Base-by-base conservation (phyloP, 352 stramenopile genomes). In the Plasmopara halstedii region DNA sequence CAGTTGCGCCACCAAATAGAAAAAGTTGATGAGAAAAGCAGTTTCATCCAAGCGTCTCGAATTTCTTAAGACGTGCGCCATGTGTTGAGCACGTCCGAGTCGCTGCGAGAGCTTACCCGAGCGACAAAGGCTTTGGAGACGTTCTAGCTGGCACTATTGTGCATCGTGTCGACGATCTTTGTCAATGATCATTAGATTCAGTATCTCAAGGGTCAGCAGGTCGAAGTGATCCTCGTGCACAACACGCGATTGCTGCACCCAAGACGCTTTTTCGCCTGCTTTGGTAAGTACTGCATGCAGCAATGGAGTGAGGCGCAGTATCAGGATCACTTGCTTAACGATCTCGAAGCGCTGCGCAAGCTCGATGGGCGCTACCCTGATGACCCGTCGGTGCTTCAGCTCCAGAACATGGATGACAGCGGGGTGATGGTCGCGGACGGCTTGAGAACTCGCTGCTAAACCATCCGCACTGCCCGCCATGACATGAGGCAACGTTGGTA, bases 361-460 rank as follows among this genome's bases (percentile, higher is more conserved):
- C 29, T 35, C 6, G 29, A 35, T 11, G 29, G 5, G 6, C n/a
- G n/a, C 29, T 35, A 35, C 29, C 29, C 29, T 5, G 29, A n/a
- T 4, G 29, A 35, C 9, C 10, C 29, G 6, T 35, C 14, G 10
- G 29, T 14, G 29, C 29, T 17, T 4, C 19, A 19, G 10, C 10
- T 22, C 17, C n/a, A 21, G 2, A 15, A 22, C 4, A 15, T 10
- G 5, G 29, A 5, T 14, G 33, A 38, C 14, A 15, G 33, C 33
- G 4, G 2, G 2, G 33, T 21, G n/a, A 13, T 21, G 34, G 34
- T 40, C 8, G 34, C 34, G 18, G 34, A 18, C n/a, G 34, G 34
- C 34, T 40, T 40, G 34, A 8, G 6, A 15, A 40, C 34, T 38
- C 18, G 34, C n/a, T 40, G 15, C 34, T 40, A 40, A 40, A 25